phyloP scores from a whole-genome alignment of 192 early-diverging fungal species.

The Oehlia diaphana region DNA sequence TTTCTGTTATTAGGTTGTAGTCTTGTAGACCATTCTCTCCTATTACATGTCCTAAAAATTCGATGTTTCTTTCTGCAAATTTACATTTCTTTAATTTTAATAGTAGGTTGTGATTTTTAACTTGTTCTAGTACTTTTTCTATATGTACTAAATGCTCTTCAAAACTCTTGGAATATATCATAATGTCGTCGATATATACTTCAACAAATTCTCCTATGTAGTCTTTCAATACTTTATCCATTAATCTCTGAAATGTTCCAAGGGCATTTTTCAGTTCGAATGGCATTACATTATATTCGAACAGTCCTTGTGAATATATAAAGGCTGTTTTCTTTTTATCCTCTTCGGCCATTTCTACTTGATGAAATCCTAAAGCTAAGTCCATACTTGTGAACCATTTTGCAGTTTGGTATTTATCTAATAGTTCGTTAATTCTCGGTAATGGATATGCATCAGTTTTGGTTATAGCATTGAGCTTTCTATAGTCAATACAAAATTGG shows the following conservation, averaged over 20 bases:
- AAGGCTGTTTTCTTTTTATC: constrained; percentile 37
- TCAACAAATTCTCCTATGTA: background rate
- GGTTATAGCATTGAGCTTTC: constrained; percentile 40
- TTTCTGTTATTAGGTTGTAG: no score
- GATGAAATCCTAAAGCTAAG: constrained; percentile 17
- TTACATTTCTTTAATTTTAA: no score
- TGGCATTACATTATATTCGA: constrained; percentile 34
- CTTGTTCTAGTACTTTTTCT: no score
- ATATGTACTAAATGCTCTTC: no score
- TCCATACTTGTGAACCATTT: constrained; percentile 32
- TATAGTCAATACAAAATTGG: constrained; percentile 45
- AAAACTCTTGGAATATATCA: no score
- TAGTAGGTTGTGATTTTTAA: no score
- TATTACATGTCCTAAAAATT: no score
- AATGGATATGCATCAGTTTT: constrained; percentile 40
- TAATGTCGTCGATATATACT: background rate
- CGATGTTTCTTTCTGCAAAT: no score
- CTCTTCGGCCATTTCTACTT: constrained; percentile 10
- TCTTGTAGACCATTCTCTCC: no score
- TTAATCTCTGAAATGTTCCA: background rate
- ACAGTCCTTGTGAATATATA: constrained; percentile 35
- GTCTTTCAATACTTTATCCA: background rate
- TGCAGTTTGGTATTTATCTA: constrained; percentile 27
- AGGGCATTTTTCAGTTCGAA: background rate
- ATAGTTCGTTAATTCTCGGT: constrained; percentile 38